Evolutionary conservation across 2,329 filamentous ascomycete species (phyloP).

Genomic region (Penicillium sp.): DNA sequence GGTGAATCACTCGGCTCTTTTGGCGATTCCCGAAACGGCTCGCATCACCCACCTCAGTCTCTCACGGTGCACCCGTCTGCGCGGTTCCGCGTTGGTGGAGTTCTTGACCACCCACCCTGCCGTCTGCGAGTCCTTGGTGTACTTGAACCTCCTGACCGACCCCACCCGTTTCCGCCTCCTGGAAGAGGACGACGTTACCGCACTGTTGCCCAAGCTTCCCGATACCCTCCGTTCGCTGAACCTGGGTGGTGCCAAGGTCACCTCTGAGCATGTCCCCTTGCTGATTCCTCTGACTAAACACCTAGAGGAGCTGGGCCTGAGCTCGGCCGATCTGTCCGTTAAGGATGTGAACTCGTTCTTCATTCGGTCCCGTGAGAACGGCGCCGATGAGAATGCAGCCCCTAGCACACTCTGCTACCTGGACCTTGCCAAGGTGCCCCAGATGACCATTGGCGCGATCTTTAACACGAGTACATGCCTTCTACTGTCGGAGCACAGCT

Average conservation of each 20-base stretch:
- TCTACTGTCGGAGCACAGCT: slow-evolving; percentile 61
- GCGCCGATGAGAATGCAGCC: slow-evolving; percentile 15
- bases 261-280: slow-evolving; percentile 62
- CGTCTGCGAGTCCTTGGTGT: slow-evolving; percentile 64
- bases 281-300: slow-evolving; percentile 69
- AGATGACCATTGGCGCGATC: slow-evolving; percentile 59
- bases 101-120: slow-evolving; percentile 74
- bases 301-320: slow-evolving; percentile 75
- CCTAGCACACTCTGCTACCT: slow-evolving; percentile 66
- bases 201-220: slow-evolving; percentile 67
- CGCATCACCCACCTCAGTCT: slow-evolving; percentile 76
- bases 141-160: slow-evolving; percentile 73
- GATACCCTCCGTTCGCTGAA: slow-evolving; percentile 70
- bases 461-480: slow-evolving; percentile 57
- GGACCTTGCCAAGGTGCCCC: slow-evolving; percentile 71
- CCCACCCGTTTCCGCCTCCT: slow-evolving; percentile 72
- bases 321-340: slow-evolving; percentile 65
- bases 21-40: slow-evolving; percentile 70
- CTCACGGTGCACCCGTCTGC: slow-evolving; percentile 71
- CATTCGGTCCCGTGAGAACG: slow-evolving; percentile 38
- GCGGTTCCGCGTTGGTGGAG: slow-evolving; percentile 66
- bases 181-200: slow-evolving; percentile 64
- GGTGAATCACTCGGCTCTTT: slow-evolving; percentile 70
- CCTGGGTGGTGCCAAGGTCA: slow-evolving; percentile 73
- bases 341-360: slow-evolving; percentile 67